These are phyloP conservation scores for Straminergon stramineum DNA, from an alignment of 225 moss, liverwort and hornwort species.

Conservation along the genomic window DNA sequence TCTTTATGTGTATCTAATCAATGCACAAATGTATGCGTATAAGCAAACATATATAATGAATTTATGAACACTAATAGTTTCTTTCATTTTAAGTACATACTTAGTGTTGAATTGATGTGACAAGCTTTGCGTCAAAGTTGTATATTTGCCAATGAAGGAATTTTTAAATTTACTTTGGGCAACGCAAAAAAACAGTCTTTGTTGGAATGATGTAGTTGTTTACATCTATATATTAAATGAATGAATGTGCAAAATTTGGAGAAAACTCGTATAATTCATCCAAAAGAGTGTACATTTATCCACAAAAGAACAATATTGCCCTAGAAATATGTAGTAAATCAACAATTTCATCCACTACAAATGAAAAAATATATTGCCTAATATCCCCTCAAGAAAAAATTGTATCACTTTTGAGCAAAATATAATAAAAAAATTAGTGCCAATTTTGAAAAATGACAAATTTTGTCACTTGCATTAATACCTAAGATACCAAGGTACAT, in stretches of 20 bases:
- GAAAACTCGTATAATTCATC: background rate
- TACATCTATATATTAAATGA: background rate
- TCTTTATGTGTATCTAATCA: background rate
- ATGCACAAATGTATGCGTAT: background rate
- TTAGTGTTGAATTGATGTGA: background rate
- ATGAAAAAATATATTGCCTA: background rate
- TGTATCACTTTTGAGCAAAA: no score
- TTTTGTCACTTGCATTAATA: no score
- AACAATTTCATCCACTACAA: background rate
- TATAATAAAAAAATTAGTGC: no score
- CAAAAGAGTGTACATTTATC: background rate
- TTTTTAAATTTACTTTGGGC: background rate
- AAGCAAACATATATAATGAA: background rate
- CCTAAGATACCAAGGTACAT: no score
- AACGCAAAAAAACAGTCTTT: background rate
- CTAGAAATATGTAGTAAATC: background rate
- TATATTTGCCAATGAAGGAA: background rate
- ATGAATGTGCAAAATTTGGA: background rate
- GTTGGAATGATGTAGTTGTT: background rate
- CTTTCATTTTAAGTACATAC: background rate
- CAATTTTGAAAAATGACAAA: no score
- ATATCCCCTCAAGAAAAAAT: background rate
- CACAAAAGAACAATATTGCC: background rate
- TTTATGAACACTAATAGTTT: background rate
- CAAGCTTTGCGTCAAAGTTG: background rate